Evolutionary conservation across 345 rosid genomes (phyloP), one percentile per base, ranked within the genome.

Genomic region (Carallia brachiata): DNA sequence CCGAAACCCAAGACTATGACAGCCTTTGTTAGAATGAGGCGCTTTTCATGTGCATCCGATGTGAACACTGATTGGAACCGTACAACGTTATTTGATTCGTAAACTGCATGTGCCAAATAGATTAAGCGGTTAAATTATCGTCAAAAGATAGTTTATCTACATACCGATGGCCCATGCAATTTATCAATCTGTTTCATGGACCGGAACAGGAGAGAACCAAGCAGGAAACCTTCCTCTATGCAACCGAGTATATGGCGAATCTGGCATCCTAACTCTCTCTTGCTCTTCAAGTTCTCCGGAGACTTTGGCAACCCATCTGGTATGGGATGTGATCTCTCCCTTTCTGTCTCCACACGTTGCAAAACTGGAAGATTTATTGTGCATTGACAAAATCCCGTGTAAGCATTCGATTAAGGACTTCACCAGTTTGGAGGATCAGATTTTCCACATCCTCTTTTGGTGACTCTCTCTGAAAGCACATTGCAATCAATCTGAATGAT

Each of bases 301-400:
- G 96, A 75, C 70, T 84, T 93, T 4, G 98, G 96, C 65, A 93
- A 73, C 58, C 93, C 96, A 61, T 93, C 92, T 0, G 92, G 98
- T 7, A 87, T 58, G 12, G 88, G 98, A 71, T 77, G 19, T 19
- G 28, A 72, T 36, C 67, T 34, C 70, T 69, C 84, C 48, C 53
- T 67, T 61, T 34, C 75, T 66, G 55, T 69, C 75, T 73, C 79
- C 4, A 72, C 34, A 6, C 58, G 70, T 78, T 19, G 32, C 66
- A 48, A 18, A 39, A 3, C 67, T 67, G 15, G 60, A 31, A 60
- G 70, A 75, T 16, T 81, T 63, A 69, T 58, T 67, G 47, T 71
- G 77, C 79, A 84, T 82, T 27, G 86, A 68, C 52, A 91, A 63
- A 63, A 85, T 71, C 3, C 91, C 86, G 59, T 88, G 96, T 52